Percentiles rank a stretch among this genome's conserved stretches.
These are phyloP conservation scores for Melanomma pulvis-pyrius DNA, from an alignment of 495 filamentous ascomycete species.

Conservation along the genomic window DNA sequence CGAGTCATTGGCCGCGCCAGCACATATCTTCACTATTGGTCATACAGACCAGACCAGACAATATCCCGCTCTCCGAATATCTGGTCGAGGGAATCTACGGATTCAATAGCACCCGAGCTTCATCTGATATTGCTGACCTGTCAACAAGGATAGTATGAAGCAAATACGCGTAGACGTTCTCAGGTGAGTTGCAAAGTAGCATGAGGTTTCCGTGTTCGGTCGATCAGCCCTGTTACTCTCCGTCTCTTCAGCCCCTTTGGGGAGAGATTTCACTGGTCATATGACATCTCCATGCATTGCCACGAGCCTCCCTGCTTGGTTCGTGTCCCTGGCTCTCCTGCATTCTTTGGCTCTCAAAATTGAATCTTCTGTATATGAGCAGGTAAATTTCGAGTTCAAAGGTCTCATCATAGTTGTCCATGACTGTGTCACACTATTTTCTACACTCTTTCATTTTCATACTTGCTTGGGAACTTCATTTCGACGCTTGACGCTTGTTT, in stretches of 20 bases:
- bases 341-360: not conserved
- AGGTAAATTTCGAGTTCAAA: too few relatives aligned
- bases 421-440: too few relatives aligned
- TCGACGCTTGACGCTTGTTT: too few relatives aligned
- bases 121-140: not conserved
- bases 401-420: too few relatives aligned
- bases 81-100: not conserved
- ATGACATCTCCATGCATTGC: not conserved
- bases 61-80: not conserved
- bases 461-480: too few relatives aligned
- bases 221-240: not conserved
- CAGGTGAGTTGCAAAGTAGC: not conserved
- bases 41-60: slow-evolving; percentile 1
- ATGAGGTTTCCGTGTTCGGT: not conserved
- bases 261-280: not conserved
- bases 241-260: not conserved
- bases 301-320: too few relatives aligned
- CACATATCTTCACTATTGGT: not conserved
- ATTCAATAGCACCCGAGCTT: not conserved
- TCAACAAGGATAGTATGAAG: not conserved
- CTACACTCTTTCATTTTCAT: too few relatives aligned
- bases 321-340: too few relatives aligned
- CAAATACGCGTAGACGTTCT: not conserved
- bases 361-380: too few relatives aligned
- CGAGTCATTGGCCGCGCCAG: not conserved